These are phyloP conservation scores for Exophiala calicioides DNA, from an alignment of 2,329 filamentous ascomycete genomes.

Conservation along the genomic window DNA sequence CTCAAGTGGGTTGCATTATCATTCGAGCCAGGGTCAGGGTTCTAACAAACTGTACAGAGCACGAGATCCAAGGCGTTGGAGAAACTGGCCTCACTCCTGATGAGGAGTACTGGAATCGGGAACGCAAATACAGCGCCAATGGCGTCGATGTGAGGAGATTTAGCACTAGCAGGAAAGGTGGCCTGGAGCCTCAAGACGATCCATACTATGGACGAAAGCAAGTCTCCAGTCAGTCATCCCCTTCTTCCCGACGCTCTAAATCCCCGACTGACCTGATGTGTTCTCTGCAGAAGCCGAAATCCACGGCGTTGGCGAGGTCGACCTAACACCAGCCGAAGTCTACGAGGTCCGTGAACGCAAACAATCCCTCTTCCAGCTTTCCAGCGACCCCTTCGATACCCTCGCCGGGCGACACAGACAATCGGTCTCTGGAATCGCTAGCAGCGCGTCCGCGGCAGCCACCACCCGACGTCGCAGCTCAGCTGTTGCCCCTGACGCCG, in stretches of 20 bases:
- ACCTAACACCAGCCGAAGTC: slow-evolving; percentile 27
- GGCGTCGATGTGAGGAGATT: slow-evolving; percentile 30
- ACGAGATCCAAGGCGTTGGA: slow-evolving; percentile 27
- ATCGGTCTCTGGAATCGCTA: slow-evolving; percentile 26
- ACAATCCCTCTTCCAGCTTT: slow-evolving; percentile 27
- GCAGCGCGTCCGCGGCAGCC: slow-evolving; percentile 24
- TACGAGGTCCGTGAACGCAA: slow-evolving; percentile 30
- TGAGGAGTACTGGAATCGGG: slow-evolving; percentile 29
- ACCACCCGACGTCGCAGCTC: slow-evolving; percentile 29
- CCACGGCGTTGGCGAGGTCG: slow-evolving; percentile 22
- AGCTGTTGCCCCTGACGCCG: slow-evolving; percentile 28
- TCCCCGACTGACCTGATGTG: background rate
- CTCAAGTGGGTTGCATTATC: slow-evolving; percentile 21
- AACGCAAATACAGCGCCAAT: slow-evolving; percentile 29
- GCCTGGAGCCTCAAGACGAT: slow-evolving; percentile 25
- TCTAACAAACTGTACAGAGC: slow-evolving; percentile 16
- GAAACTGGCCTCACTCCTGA: slow-evolving; percentile 28
- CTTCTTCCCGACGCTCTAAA: background rate
- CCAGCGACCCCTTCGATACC: slow-evolving; percentile 28
- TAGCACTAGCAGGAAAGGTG: slow-evolving; percentile 23
- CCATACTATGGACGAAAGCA: slow-evolving; percentile 29
- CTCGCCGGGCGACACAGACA: slow-evolving; percentile 26
- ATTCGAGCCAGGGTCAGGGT: background rate
- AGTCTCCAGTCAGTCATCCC: slow-evolving; percentile 22
- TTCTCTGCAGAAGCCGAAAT: slow-evolving; percentile 10